These are phyloP conservation scores for Nakazawaea wyomingensis DNA, from an alignment of 805 yeast species.

Conservation along the genomic window DNA sequence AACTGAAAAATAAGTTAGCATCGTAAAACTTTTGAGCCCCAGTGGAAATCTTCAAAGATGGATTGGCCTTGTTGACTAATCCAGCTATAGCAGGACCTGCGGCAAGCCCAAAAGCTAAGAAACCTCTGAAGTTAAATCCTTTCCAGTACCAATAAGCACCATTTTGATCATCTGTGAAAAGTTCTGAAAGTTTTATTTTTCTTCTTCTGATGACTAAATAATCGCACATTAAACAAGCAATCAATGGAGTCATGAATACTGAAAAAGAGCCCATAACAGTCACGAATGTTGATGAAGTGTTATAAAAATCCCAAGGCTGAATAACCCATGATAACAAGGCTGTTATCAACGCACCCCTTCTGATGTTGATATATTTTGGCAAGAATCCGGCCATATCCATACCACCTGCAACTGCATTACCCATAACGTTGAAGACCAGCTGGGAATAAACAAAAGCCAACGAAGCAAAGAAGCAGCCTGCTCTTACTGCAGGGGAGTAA, in stretches of 20 bases:
- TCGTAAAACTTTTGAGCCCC: constrained; percentile 24
- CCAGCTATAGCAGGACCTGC: constrained; percentile 36
- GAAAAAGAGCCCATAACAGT: constrained; percentile 35
- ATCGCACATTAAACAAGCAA: constrained; percentile 31
- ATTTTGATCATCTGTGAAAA: constrained; percentile 24
- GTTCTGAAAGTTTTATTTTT: constrained; percentile 27
- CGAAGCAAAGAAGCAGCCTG: constrained; percentile 37
- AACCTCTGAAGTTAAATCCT: constrained; percentile 28
- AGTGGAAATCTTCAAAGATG: constrained; percentile 18
- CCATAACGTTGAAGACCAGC: constrained; percentile 29
- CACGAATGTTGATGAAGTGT: constrained; percentile 29
- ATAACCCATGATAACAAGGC: constrained; percentile 31
- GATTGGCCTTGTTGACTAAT: constrained; percentile 26
- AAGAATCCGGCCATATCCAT: constrained; percentile 36
- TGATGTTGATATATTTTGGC: constrained; percentile 35
- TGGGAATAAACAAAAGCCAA: constrained; percentile 30
- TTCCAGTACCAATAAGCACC: constrained; percentile 25
- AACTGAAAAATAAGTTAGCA: constrained; percentile 27
- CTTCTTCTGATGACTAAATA: constrained; percentile 28
- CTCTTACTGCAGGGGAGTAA: constrained; percentile 30
- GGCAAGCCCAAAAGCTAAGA: constrained; percentile 27
- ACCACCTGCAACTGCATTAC: constrained; percentile 34
- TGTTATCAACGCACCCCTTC: constrained; percentile 30
- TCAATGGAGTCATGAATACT: constrained; percentile 31
- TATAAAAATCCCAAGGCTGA: constrained; percentile 36